Base-by-base conservation (phyloP, 139 green algal genomes). In the Chlamydomonas incerta region DNA sequence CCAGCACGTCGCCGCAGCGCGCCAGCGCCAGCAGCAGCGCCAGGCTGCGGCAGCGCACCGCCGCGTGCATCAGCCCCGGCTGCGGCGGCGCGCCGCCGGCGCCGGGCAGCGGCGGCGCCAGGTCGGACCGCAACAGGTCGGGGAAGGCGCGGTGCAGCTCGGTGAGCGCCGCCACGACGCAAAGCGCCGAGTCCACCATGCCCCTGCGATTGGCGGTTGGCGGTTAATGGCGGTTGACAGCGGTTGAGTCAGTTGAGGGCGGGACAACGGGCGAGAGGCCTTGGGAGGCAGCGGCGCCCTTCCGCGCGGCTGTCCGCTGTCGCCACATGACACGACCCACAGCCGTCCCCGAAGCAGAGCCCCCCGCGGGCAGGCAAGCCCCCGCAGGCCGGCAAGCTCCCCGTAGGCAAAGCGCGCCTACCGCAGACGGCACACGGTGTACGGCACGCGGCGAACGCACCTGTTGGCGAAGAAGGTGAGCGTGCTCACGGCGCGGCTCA, bases 101-200 rank as follows among this genome's bases (percentile, higher is more conserved):
- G 41, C 6, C 20, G 21, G n/a, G 20, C 14, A 21, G 31, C 41
- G 23, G 37, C 34, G 74, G 74, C 10, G 74, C 74, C 34, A 81
- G 58, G 10, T 81, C 57, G 20, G 33, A 1, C 0, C 26, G 11
- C 57, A 81, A 2, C 33, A 81, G 57, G 55, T 81, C 74, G 34
- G 74, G 74, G 74, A 71, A 81, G 55, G 74, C 26, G 55, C 34
- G 37, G 74, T 81, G 35, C 34, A 81, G 74, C 24, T 81, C 74
- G 21, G 74, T 37, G 3, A 81, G 26, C 9, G 74, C 33, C 3
- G 57, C 50, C 2, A 70, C 74, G 21, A 28, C 57, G 23, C 33
- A 58, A 57, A 81, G 57, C 2, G 74, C 74, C 21, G 74, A 57
- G 58, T 81, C 74, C 34, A 81, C 20, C 31, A 81, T 33, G 47